Evolutionary conservation across 2,329 filamentous ascomycete genomes (phyloP).

Genomic region (Neonectria neomacrospora): DNA sequence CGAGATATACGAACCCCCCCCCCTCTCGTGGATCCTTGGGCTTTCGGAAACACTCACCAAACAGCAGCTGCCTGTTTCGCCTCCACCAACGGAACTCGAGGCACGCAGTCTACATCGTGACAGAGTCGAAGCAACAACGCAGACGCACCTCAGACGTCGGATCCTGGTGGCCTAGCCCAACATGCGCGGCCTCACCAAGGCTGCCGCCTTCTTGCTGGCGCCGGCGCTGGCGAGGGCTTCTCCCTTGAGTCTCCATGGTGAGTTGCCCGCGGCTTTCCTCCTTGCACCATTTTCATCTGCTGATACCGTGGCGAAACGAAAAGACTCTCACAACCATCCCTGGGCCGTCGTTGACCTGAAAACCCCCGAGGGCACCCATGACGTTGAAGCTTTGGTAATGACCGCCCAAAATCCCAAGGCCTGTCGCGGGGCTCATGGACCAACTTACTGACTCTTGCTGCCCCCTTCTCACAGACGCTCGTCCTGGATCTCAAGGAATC

Average conservation of each 20-base stretch:
- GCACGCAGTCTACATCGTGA: conserved; percentile 14
- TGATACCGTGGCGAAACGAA: conserved; percentile 1
- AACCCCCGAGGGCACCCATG: conserved; percentile 12
- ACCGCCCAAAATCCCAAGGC: not conserved
- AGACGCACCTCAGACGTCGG: conserved; percentile 1
- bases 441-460: conserved; percentile 26
- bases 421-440: not conserved
- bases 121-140: conserved; percentile 3
- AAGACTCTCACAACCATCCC: not conserved
- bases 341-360: conserved; percentile 23
- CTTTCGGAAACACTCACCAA: too few species aligned
- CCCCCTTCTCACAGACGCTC: conserved; percentile 48
- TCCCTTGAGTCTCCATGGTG: conserved; percentile 12
- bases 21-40: not conserved
- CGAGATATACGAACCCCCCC: not conserved
- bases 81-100: not conserved
- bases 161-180: conserved; percentile 24
- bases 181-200: conserved; percentile 46
- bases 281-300: conserved; percentile 14
- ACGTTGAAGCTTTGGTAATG: conserved; percentile 20
- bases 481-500: conserved; percentile 59
- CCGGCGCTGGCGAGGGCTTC: conserved; percentile 36
- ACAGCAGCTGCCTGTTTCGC: not conserved
- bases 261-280: not conserved
- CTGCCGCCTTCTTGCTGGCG: conserved; percentile 43